Base-by-base conservation (phyloP, 208 protist species). In the Leptomonas seymouri region DNA sequence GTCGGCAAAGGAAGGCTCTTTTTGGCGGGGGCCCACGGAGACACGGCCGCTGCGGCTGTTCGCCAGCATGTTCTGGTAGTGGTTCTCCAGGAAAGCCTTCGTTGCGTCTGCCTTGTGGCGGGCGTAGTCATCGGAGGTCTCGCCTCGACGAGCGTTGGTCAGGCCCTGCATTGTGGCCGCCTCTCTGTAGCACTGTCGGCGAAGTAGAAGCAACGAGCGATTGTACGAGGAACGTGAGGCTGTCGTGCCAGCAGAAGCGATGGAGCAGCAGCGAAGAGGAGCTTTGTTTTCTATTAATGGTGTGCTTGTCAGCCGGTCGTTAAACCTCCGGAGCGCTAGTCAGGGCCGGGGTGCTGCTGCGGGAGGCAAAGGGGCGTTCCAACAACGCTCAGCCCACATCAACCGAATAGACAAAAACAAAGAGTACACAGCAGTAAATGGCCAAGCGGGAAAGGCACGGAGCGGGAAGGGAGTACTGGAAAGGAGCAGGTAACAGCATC, bases 71-170 rank as follows among this genome's bases (percentile, higher is more conserved):
- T 77, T 76, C n/a, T 88, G 87, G 57, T 95, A 97, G 66, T 91
- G 84, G 58, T 93, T 91, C 63, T 97, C 89, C 51, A 97, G 54
- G 63, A 89, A 94, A 2, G 92, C 87, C 57, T 93, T 93, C 56
- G 84, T 91, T n/a, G 89, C 89, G 4, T 86, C 81, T 0, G 88
- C 92, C 80, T 94, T 97, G 75, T 94, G 88, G 18, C 90, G 87
- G 3, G 89, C 71, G 31, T 70, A 91, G 39, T 84, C 84, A 65
- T 93, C 85, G 8, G 86, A 91, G 27, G 91, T 94, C 21, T 77
- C 71, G n/a, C 55, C 58, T 39, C 71, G 71, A 49, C 71, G 88
- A 64, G 64, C 75, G 60, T 60, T 72, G 49, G 68, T 85, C 62
- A 45, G 78, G 80, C 59, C 84, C 63, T 44, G 84, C 65, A 67